Conservation (phyloP, 495 filamentous ascomycete species). For the Lichenothelia convexa region DNA sequence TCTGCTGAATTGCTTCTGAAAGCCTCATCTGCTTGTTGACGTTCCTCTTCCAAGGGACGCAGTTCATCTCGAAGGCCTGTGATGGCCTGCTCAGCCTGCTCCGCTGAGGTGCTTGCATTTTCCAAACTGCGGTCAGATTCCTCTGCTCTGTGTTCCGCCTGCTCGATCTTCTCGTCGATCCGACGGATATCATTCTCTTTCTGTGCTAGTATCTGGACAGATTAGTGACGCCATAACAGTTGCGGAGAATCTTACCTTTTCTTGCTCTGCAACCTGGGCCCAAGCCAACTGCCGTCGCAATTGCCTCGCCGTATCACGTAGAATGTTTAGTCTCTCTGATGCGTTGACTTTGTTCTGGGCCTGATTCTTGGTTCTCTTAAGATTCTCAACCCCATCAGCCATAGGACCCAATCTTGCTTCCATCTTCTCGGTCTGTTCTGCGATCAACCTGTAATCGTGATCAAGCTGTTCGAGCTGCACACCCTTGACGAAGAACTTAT, state of each 20-base stretch:
- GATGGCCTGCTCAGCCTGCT: slow-evolving; percentile 1
- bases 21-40: slow-evolving; percentile 17
- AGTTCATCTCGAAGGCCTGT: neutral
- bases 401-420: slow-evolving; percentile 35
- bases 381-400: slow-evolving; percentile 28
- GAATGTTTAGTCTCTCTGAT: slow-evolving; percentile 23
- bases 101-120: slow-evolving; percentile 24
- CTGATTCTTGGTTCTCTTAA: slow-evolving; percentile 22
- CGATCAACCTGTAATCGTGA: slow-evolving; percentile 71
- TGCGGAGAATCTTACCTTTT: slow-evolving; percentile 7
- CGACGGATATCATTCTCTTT: slow-evolving; percentile 23
- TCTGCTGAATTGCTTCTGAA: slow-evolving; percentile 6
- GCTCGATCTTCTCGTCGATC: slow-evolving; percentile 28
- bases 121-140: slow-evolving; percentile 19
- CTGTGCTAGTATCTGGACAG: slow-evolving; percentile 25
- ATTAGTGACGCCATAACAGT: no score
- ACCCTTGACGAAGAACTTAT: slow-evolving; percentile 91
- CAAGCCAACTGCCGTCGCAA: slow-evolving; percentile 17
- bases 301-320: slow-evolving; percentile 9
- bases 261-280: slow-evolving; percentile 23
- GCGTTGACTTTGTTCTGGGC: slow-evolving; percentile 29
- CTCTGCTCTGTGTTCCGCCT: slow-evolving; percentile 20
- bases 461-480: slow-evolving; percentile 86
- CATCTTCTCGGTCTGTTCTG: slow-evolving; percentile 49
- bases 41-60: slow-evolving; percentile 16